A percentile compares a stretch with the other conserved stretches of the same genome.
Conservation (phyloP, 192 early-diverging fungal species). For the Backusella liffmaniae region DNA sequence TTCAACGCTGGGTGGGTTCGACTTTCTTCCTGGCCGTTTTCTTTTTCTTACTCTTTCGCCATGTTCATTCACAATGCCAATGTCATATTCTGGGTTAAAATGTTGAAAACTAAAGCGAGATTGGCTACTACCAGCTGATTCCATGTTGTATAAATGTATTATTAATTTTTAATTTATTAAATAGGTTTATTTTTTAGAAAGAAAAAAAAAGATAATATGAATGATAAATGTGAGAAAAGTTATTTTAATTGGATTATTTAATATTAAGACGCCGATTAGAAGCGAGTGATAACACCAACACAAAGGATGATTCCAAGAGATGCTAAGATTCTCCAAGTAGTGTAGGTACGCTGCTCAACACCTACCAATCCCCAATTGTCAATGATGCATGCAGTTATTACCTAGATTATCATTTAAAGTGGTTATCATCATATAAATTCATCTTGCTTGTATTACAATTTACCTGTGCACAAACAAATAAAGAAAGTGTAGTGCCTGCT, state of each 20-base stretch:
- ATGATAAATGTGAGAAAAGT: background rate
- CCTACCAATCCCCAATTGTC: conserved; percentile 52
- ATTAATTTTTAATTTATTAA: background rate
- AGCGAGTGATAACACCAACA: conserved; percentile 36
- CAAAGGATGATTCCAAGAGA: conserved; percentile 40
- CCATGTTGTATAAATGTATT: background rate
- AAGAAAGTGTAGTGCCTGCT: conserved; percentile 46
- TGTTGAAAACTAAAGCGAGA: conserved; percentile 27
- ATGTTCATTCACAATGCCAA: conserved; percentile 32
- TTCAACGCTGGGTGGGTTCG: conserved; percentile 27
- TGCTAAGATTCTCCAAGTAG: conserved; percentile 41
- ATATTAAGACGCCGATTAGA: background rate
- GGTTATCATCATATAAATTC: background rate
- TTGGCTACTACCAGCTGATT: background rate
- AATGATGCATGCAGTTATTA: conserved; percentile 45
- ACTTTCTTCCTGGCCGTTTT: conserved; percentile 32
- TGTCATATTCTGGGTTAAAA: conserved; percentile 29
- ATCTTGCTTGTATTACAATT: background rate
- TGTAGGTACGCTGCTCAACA: conserved; percentile 36
- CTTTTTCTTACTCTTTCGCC: conserved; percentile 25
- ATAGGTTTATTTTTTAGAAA: background rate
- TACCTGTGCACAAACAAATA: conserved; percentile 49
- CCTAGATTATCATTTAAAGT: conserved; percentile 4
- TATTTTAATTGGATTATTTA: background rate
- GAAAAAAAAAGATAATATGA: background rate